These are phyloP conservation scores for Ceratocystis destructans DNA, from an alignment of 2,329 filamentous ascomycete genomes.

Conservation along the genomic window DNA sequence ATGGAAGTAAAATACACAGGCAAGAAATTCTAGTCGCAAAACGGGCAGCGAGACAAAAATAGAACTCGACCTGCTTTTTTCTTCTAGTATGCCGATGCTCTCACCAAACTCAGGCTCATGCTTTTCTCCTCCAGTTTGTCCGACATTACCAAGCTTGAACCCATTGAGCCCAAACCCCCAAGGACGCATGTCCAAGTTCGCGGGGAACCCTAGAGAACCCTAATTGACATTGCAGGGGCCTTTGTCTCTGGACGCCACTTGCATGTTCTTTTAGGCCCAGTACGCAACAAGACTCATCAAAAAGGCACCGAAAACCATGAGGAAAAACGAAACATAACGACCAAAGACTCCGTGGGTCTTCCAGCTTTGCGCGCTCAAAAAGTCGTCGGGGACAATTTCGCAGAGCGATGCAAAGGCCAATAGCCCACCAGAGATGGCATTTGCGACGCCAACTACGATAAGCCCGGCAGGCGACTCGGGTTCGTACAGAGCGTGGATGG, in stretches of 20 bases:
- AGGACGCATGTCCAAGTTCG: neutral
- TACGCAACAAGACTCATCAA: constrained; percentile 51
- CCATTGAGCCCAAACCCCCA: neutral
- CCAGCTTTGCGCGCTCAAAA: constrained; percentile 53
- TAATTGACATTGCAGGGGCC: neutral
- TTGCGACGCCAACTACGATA: constrained; percentile 60
- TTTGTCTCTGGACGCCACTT: neutral
- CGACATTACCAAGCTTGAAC: neutral
- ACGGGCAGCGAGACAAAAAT: neutral
- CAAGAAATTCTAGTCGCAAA: no score
- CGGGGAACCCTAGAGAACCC: neutral
- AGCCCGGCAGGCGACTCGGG: constrained; percentile 52
- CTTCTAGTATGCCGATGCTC: neutral
- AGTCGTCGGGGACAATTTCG: constrained; percentile 59
- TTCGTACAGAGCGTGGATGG: constrained; percentile 56
- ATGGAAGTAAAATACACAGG: no score
- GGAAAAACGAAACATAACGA: constrained; percentile 40
- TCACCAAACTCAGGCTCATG: neutral
- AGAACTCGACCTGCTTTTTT: neutral
- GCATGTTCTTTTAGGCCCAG: constrained; percentile 35
- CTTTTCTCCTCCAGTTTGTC: neutral
- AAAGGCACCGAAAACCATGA: constrained; percentile 46
- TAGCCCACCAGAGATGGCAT: constrained; percentile 58
- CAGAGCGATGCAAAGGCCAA: constrained; percentile 58
- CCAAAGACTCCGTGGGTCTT: constrained; percentile 38